Evolutionary conservation across 2,329 filamentous ascomycete species (phyloP).

Genomic region (Aspergillus versicolor): DNA sequence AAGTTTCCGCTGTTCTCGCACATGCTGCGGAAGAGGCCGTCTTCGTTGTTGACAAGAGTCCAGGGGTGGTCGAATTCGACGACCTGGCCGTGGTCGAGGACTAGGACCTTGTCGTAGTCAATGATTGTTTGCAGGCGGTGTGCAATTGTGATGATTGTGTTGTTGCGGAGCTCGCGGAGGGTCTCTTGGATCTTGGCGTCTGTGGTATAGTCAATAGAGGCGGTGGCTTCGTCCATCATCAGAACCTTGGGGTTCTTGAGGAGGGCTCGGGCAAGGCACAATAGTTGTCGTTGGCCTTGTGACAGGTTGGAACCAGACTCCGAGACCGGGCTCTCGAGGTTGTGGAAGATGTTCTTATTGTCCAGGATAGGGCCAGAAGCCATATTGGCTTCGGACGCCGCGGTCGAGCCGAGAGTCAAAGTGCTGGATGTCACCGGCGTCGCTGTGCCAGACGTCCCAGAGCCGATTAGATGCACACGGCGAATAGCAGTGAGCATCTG

Average conservation of each 20-base stretch:
- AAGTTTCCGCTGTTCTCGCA: constrained; percentile 67
- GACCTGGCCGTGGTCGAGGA: constrained; percentile 84
- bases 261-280: constrained; percentile 89
- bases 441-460: constrained; percentile 34
- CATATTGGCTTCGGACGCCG: constrained; percentile 21
- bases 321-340: constrained; percentile 76
- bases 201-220: constrained; percentile 94
- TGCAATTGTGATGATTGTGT: constrained; percentile 95
- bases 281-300: constrained; percentile 89
- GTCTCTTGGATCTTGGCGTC: constrained; percentile 96
- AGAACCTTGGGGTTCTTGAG: constrained; percentile 88
- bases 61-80: constrained; percentile 90
- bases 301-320: constrained; percentile 94
- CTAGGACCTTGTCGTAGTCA: constrained; percentile 96
- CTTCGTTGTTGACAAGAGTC: constrained; percentile 70
- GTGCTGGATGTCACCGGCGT: constrained; percentile 36
- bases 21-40: constrained; percentile 66
- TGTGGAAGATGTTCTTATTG: constrained; percentile 94
- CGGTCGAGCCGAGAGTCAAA: constrained; percentile 17
- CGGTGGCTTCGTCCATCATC: constrained; percentile 99
- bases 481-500: constrained; percentile 84
- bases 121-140: constrained; percentile 95
- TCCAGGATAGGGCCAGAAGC: constrained; percentile 44
- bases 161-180: constrained; percentile 79
- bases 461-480: constrained; percentile 77